These are phyloP conservation scores for Lasiosphaeria hispida DNA, from an alignment of 495 filamentous ascomycete genomes.

Conservation along the genomic window DNA sequence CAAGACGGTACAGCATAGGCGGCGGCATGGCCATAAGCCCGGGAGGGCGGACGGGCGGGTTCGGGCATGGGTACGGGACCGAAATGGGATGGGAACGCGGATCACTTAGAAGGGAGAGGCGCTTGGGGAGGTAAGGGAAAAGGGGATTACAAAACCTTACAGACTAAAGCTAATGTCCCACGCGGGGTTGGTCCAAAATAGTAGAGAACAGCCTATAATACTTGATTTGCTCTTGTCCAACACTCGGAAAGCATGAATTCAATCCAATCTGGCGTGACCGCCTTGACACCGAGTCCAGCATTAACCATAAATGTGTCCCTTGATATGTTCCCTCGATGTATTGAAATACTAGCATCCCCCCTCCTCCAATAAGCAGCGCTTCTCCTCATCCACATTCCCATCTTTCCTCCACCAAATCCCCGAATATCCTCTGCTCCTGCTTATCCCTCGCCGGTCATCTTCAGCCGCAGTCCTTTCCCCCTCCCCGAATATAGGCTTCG, in stretches of 20 bases:
- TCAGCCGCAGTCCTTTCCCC: conserved; percentile 70
- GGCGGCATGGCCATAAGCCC: neutral
- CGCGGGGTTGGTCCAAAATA: conserved; percentile 12
- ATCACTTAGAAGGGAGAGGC: neutral
- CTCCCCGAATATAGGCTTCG: conserved; percentile 72
- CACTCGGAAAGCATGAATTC: too few species aligned
- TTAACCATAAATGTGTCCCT: neutral
- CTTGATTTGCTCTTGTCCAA: too few species aligned
- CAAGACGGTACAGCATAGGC: neutral
- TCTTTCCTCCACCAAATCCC: neutral
- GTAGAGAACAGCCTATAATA: neutral
- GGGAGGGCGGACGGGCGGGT: neutral
- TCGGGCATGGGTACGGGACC: neutral
- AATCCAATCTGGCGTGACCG: neutral
- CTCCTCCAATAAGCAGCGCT: conserved; percentile 17
- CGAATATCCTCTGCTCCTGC: neutral
- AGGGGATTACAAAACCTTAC: neutral
- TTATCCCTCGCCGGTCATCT: conserved; percentile 8
- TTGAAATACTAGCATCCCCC: neutral
- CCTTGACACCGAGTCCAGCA: neutral
- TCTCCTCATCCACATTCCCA: conserved; percentile 26
- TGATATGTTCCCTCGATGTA: neutral
- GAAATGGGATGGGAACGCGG: neutral
- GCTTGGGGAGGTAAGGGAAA: neutral
- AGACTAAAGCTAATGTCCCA: conserved; percentile 4